phyloP scores from a whole-genome alignment of 2,329 filamentous ascomycete species.

The Aspergillus sp. region DNA sequence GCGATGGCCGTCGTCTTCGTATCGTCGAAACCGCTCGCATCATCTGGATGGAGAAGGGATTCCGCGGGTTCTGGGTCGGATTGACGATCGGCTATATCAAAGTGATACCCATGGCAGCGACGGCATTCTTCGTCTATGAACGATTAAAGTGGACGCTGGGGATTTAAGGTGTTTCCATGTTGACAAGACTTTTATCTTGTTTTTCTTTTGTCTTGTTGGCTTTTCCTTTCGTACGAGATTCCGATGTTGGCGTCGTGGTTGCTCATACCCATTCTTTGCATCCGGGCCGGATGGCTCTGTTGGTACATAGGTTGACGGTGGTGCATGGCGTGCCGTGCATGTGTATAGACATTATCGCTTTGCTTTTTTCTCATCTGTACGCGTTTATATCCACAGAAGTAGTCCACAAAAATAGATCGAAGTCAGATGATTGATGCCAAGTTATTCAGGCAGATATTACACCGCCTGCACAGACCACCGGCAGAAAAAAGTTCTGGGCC shows the following conservation, averaged over 20 bases:
- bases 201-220: conserved; percentile 6
- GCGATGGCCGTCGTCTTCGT: conserved; percentile 75
- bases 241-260: conserved; percentile 13
- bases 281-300: conserved; percentile 6
- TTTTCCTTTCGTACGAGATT: conserved; percentile 3
- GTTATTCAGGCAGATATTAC: neutral
- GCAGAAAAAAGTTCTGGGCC: conserved; percentile 13
- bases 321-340: conserved; percentile 5
- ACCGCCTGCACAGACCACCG: conserved; percentile 11
- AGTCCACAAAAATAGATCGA: no score
- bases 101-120: conserved; percentile 83
- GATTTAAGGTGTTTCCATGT: conserved; percentile 47
- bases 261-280: conserved; percentile 20
- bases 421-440: neutral
- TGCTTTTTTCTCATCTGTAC: neutral
- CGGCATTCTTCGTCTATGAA: conserved; percentile 67
- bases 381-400: neutral
- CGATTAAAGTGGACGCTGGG: conserved; percentile 62
- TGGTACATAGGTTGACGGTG: conserved; percentile 13
- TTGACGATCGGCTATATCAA: conserved; percentile 94
- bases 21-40: conserved; percentile 74
- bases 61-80: conserved; percentile 85
- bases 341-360: conserved; percentile 1
- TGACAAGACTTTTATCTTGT: neutral
- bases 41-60: conserved; percentile 73